A percentile compares a stretch with the other conserved stretches of the same genome.
These are phyloP conservation scores for Sicyos baderoa DNA, from an alignment of 306 rosid species.

Conservation along the genomic window DNA sequence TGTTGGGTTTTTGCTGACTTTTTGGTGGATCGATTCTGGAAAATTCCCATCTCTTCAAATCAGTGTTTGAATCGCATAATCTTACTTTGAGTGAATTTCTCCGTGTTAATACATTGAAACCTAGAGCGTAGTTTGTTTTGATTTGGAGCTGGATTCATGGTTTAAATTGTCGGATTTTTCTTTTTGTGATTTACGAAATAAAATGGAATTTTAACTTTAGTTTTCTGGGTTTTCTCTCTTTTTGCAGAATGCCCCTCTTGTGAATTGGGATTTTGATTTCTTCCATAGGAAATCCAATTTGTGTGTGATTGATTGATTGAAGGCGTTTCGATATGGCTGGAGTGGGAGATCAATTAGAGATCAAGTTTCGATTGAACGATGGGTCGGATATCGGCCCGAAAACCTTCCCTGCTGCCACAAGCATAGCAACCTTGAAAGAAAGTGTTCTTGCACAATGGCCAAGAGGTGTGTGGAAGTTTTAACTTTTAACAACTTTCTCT, in stretches of 20 bases:
- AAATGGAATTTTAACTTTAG: not conserved
- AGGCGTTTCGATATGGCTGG: conserved; percentile 42
- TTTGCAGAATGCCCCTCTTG: conserved; percentile 8
- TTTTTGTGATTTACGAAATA: conserved; percentile 10
- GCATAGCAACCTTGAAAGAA: conserved; percentile 65
- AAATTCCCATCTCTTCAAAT: not conserved
- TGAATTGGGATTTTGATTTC: not conserved
- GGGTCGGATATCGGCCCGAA: conserved; percentile 86
- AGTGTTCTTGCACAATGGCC: conserved; percentile 85
- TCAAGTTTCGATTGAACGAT: conserved; percentile 75
- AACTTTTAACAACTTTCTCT: not conserved
- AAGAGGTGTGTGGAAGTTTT: conserved; percentile 40
- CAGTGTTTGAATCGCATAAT: not conserved
- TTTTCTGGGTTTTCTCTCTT: conserved; percentile 13
- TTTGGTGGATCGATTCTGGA: not conserved
- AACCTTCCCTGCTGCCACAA: conserved; percentile 67
- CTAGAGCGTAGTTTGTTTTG: not conserved
- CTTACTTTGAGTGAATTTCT: not conserved
- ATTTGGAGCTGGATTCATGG: conserved; percentile 1
- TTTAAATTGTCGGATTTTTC: not conserved
- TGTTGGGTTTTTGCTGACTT: conserved; percentile 22
- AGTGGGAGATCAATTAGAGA: conserved; percentile 66
- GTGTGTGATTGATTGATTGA: conserved; percentile 5
- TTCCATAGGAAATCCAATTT: not conserved
- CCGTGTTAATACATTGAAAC: not conserved